Evolutionary conservation across 2,329 filamentous ascomycete genomes (phyloP).

Genomic region (Chrysoporthe puriensis): DNA sequence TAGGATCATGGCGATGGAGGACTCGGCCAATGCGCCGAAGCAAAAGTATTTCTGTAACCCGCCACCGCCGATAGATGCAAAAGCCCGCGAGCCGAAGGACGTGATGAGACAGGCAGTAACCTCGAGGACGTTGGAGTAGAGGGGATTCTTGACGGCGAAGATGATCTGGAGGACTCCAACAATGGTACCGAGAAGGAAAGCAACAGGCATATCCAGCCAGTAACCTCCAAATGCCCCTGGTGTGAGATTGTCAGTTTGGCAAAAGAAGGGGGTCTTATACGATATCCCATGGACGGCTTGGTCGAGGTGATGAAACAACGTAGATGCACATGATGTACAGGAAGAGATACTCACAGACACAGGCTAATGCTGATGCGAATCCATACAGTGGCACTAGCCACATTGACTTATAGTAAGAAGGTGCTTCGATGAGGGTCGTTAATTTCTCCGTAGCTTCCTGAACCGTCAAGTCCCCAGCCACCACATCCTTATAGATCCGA

Average conservation of each 20-base stretch:
- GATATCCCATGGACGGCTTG: not conserved
- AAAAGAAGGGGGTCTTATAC: not conserved
- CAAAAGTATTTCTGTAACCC: slow-evolving; percentile 23
- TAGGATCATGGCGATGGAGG: slow-evolving; percentile 22
- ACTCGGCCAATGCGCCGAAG: slow-evolving; percentile 22
- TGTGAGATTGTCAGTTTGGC: not conserved
- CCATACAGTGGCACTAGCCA: slow-evolving; percentile 25
- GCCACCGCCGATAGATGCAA: slow-evolving; percentile 19
- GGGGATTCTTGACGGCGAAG: slow-evolving; percentile 17
- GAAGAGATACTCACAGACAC: slow-evolving; percentile 8
- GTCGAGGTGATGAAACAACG: not conserved
- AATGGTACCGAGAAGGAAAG: slow-evolving; percentile 22
- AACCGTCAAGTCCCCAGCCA: slow-evolving; percentile 23
- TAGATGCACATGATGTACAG: too few species aligned
- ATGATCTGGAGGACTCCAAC: slow-evolving; percentile 24
- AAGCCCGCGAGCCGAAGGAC: slow-evolving; percentile 22
- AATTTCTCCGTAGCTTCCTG: slow-evolving; percentile 26
- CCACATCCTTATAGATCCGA: slow-evolving; percentile 28
- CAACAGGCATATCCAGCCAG: slow-evolving; percentile 25
- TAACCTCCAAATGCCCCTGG: slow-evolving; percentile 19
- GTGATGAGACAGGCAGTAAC: slow-evolving; percentile 22
- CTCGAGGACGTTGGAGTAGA: slow-evolving; percentile 26
- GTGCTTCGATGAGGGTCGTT: slow-evolving; percentile 14
- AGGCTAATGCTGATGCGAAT: slow-evolving; percentile 13
- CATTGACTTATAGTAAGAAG: slow-evolving; percentile 25